phyloP scores from a whole-genome alignment of 805 yeast species.

The Wickerhamiella slavikovae region DNA sequence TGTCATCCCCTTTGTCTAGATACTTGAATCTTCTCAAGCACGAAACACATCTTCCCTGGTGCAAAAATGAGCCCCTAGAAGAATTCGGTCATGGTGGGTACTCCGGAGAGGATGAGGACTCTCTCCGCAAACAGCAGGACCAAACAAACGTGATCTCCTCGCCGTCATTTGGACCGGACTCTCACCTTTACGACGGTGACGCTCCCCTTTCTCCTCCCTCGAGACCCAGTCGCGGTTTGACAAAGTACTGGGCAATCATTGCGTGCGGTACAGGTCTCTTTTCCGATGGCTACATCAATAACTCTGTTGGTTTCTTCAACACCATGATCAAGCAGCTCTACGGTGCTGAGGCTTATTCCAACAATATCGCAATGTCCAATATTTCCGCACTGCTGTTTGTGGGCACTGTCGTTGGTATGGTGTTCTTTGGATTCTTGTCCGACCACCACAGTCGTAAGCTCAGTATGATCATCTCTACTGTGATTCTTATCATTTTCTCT shows the following conservation, averaged over 20 bases:
- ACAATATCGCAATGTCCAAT: constrained; percentile 54
- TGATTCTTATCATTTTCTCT: constrained; percentile 55
- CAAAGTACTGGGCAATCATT: constrained; percentile 43
- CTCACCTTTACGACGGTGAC: too few relatives aligned
- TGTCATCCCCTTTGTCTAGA: too few relatives aligned
- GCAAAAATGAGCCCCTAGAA: too few relatives aligned
- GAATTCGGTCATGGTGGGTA: too few relatives aligned
- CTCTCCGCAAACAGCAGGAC: too few relatives aligned
- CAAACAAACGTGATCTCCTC: too few relatives aligned
- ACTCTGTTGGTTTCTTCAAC: constrained; percentile 57
- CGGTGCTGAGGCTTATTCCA: constrained; percentile 31
- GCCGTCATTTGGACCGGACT: too few relatives aligned
- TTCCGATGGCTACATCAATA: constrained; percentile 84
- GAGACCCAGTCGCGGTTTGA: constrained; percentile 1
- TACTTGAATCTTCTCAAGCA: too few relatives aligned
- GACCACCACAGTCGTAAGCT: constrained; percentile 64
- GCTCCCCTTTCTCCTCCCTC: too few relatives aligned
- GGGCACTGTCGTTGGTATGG: constrained; percentile 79
- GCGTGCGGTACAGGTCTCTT: constrained; percentile 86
- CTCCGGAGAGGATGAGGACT: too few relatives aligned
- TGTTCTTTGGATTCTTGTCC: constrained; percentile 58
- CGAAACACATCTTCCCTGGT: too few relatives aligned
- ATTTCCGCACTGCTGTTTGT: constrained; percentile 78
- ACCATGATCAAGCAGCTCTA: constrained; percentile 50
- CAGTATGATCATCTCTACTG: constrained; percentile 67